phyloP scores from a whole-genome alignment of 1,284 basidiomycete genomes.

The Boletus mariae region DNA sequence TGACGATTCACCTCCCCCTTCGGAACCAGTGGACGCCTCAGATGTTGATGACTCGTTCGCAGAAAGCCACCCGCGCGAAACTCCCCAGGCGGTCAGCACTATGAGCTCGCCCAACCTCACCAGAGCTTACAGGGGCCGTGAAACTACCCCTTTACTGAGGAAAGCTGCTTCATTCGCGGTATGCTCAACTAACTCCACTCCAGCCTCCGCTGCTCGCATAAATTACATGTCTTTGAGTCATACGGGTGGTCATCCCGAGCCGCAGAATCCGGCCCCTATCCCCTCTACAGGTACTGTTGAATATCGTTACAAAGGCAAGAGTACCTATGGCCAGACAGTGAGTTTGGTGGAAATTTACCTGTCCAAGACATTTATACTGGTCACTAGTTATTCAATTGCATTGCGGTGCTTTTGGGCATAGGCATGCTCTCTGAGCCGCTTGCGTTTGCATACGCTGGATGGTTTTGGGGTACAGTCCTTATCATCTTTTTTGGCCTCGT shows the following conservation, averaged over 20 bases:
- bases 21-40: constrained; percentile 21
- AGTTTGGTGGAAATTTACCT: constrained; percentile 24
- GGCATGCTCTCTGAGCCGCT: constrained; percentile 89
- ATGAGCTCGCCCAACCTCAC: not conserved
- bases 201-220: not conserved
- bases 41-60: constrained; percentile 13
- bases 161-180: constrained; percentile 36
- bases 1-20: constrained; percentile 31
- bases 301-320: constrained; percentile 46
- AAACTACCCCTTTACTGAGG: constrained; percentile 43
- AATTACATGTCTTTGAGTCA: not conserved
- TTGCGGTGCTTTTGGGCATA: constrained; percentile 83
- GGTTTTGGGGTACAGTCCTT: constrained; percentile 73
- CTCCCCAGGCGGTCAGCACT: constrained; percentile 49
- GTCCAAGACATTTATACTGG: constrained; percentile 1
- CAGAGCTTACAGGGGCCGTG: constrained; percentile 11
- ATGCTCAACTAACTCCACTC: constrained; percentile 17
- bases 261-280: constrained; percentile 2
- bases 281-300: constrained; percentile 21
- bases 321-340: constrained; percentile 84
- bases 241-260: not conserved
- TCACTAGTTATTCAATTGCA: constrained; percentile 82
- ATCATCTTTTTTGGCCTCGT: constrained; percentile 77
- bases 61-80: not conserved
- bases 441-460: constrained; percentile 85